Base-by-base conservation (phyloP, 148 eudicot genomes). In the Cornus suecica region DNA sequence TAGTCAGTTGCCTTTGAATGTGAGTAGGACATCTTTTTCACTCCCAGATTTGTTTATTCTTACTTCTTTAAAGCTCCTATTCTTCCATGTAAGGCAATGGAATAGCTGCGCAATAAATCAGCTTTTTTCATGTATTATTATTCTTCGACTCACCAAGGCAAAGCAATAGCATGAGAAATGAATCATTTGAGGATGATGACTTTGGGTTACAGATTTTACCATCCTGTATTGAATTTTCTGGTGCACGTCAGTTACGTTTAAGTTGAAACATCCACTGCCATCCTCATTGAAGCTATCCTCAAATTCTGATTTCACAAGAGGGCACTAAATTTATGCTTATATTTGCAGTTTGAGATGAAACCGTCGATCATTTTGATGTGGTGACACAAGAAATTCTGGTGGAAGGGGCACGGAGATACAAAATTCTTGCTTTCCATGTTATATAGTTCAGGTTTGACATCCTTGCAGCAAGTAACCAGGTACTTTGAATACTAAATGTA, bases 1-100 rank as follows among this genome's bases (percentile, higher is more conserved):
- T 86, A 84, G 62, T 64, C 34, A 18, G 26, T 20, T 74, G 71
- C 71, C 54, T 51, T 20, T 34, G 10, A 31, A 27, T 22, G 41
- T 63, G 22, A 41, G 69, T 74, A 31, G 28, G 15, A 28, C 25
- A 63, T 73, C 34, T 37, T 76, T 73, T 67, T 10, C 30, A 42
- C 61, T 65, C 20, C 37, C 18, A 22, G 54, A 14, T 70, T 42
- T 26, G 7, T 81, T 30, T 24, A 22, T 10, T 48, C 24, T 30
- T 68, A 7, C 28, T 66, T 42, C 52, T 25, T 25, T 8, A 28
- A 51, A 10, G 9, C 31, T 28, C 29, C 5, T 58, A 14, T 24
- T 73, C 25, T 18, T 56, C 54, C 24, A n/a, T n/a, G 24, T 58
- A 58, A 1, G 62, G 23, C 22, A 58, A 58, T 22, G 62, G 24